Percentiles rank a stretch among this genome's conserved stretches.
Evolutionary conservation across 805 yeast species (phyloP).

Genomic region (Ogataea henricii): DNA sequence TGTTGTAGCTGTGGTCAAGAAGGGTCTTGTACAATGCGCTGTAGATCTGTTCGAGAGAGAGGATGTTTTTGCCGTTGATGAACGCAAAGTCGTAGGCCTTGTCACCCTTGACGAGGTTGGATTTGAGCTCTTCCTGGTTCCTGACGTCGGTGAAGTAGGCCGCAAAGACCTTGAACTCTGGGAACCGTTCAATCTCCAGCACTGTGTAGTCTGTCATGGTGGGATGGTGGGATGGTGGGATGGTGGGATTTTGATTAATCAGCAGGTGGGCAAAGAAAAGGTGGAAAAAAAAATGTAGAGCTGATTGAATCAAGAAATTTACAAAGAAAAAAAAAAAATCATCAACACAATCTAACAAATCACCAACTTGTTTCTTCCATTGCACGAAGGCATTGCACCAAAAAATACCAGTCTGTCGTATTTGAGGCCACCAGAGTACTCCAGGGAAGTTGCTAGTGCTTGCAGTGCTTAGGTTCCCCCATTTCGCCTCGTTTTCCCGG

Average conservation of each 20-base stretch:
- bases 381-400: too few species aligned
- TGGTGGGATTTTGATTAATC: not conserved
- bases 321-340: not conserved
- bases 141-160: slow-evolving; percentile 47
- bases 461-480: too few species aligned
- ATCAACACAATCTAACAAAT: not conserved
- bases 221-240: not conserved
- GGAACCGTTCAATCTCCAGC: slow-evolving; percentile 24
- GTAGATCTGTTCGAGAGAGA: slow-evolving; percentile 62
- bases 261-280: not conserved
- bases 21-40: slow-evolving; percentile 64
- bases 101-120: slow-evolving; percentile 47
- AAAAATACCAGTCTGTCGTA: not conserved
- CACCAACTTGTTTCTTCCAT: not conserved
- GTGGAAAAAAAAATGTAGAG: not conserved
- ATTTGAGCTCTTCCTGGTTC: slow-evolving; percentile 47
- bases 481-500: too few species aligned
- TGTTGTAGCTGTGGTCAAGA: slow-evolving; percentile 47
- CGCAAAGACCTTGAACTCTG: slow-evolving; percentile 23
- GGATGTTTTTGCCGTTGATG: slow-evolving; percentile 57
- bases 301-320: not conserved
- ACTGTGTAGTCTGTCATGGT: slow-evolving; percentile 12
- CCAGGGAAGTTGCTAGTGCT: too few species aligned
- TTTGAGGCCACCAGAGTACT: too few species aligned
- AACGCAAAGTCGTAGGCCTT: slow-evolving; percentile 60